Evolutionary conservation across 2,329 filamentous ascomycete genomes (phyloP), one percentile per base, ranked within the genome.

Genomic region (Coleophoma crateriformis): DNA sequence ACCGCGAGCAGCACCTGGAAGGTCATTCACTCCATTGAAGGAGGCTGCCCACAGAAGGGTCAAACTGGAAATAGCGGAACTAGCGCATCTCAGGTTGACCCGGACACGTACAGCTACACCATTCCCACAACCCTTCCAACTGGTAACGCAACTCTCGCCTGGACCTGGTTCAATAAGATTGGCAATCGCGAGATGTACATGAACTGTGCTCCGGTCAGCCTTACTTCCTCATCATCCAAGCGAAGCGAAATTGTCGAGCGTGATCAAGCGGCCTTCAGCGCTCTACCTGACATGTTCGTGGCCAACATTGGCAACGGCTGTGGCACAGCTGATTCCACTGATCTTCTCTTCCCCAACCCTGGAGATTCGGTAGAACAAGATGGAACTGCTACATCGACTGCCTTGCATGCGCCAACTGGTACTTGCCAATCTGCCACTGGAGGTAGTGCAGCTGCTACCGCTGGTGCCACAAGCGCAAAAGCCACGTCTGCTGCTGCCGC

Each of bases 121-220:
- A 81, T 96, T 6, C 92, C 91, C 0, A 66, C 76, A 0, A 79
- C 84, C 19, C 77, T 96, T 43, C 81, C 84, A 8, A 72, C 84
- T 1, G 94, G 92, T 4, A 78, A 90, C 38, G 91, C 87, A 22
- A 88, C 84, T 0, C 75, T 97, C 5, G 89, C 89, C 0, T 97
- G 91, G 90, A 90, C 90, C 1, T 97, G 94, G 94, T 82, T 95
- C 69, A 97, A 97, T 74, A 87, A 86, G 52, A 63, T 95, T 10
- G 94, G 94, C 3, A 96, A 96, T 72, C 85, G 91, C 1, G 94
- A 97, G 66, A 90, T 96, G 78, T 96, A 97, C 77, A 95, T 96
- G 90, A 95, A 96, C 77, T 99, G 92, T 60, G 89, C 87, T 0
- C 82, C 88, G 0, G 68, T 95, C 44, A 78, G 75, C 0, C 75